Evolutionary conservation across 768 basidiomycete genomes (phyloP).

Genomic region (Boletus eberwhitei): DNA sequence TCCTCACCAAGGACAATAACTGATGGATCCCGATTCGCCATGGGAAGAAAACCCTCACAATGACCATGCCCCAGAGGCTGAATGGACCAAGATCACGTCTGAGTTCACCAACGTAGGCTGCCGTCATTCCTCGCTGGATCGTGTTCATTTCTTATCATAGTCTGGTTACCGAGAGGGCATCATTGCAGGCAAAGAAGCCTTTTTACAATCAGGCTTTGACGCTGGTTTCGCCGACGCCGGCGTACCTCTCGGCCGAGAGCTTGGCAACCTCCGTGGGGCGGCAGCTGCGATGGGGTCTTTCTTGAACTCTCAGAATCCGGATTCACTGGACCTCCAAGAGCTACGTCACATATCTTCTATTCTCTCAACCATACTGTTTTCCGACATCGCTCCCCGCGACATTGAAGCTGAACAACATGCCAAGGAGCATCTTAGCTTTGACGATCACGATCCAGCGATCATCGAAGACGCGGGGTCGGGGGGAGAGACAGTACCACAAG

Average conservation of each 20-base stretch:
- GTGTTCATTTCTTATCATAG: slow-evolving; percentile 37
- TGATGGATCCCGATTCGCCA: slow-evolving; percentile 43
- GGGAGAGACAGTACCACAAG: slow-evolving; percentile 13
- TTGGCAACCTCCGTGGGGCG: slow-evolving; percentile 76
- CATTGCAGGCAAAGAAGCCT: slow-evolving; percentile 82
- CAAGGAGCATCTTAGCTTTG: slow-evolving; percentile 51
- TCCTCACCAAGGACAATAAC: background rate
- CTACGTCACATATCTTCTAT: slow-evolving; percentile 50
- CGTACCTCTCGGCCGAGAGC: slow-evolving; percentile 67
- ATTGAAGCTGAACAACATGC: slow-evolving; percentile 77
- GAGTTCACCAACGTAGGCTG: slow-evolving; percentile 66
- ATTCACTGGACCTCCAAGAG: slow-evolving; percentile 33
- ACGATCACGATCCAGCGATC: slow-evolving; percentile 26
- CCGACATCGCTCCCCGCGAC: slow-evolving; percentile 74
- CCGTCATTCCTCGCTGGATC: background rate
- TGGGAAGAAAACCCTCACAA: slow-evolving; percentile 52
- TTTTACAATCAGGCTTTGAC: slow-evolving; percentile 90
- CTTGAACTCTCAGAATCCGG: slow-evolving; percentile 36
- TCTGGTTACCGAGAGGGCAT: slow-evolving; percentile 97
- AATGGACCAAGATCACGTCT: slow-evolving; percentile 66
- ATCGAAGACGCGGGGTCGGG: slow-evolving; percentile 40
- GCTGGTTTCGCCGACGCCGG: slow-evolving; percentile 72
- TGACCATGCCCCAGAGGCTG: slow-evolving; percentile 41
- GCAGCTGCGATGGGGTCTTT: slow-evolving; percentile 61
- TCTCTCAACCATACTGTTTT: slow-evolving; percentile 61